Evolutionary conservation across 2,329 filamentous ascomycete genomes (phyloP).

Genomic region (Erysiphe pulchra): DNA sequence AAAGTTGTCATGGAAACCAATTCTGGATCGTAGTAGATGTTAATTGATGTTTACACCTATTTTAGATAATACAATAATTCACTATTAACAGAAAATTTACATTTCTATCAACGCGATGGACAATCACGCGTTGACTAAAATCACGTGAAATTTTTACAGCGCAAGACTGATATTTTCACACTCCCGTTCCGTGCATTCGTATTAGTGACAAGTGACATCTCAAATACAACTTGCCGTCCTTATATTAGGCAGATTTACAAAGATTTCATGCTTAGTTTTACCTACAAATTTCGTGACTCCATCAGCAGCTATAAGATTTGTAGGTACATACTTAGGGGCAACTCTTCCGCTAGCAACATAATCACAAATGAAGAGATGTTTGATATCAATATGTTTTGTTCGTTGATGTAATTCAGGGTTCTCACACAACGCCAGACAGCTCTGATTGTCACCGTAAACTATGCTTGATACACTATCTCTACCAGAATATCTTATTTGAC

Average conservation of each 20-base stretch:
- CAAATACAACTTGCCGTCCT: no score
- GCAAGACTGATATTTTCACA: no score
- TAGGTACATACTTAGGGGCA: not conserved
- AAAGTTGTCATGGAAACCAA: no score
- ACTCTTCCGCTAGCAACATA: not conserved
- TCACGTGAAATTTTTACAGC: no score
- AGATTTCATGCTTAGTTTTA: not conserved
- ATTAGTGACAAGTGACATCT: no score
- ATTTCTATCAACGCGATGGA: not conserved
- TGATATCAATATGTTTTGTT: not conserved
- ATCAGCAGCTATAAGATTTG: not conserved
- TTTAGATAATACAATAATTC: no score
- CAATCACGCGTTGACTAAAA: no score
- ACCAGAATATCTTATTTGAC: not conserved
- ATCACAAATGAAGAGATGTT: not conserved
- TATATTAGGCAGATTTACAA: not conserved
- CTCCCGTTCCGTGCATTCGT: no score
- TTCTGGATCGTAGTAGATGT: no score
- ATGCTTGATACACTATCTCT: not conserved
- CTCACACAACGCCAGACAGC: not conserved
- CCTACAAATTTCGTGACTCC: not conserved
- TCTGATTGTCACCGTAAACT: not conserved
- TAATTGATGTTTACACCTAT: no score
- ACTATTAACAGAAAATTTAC: no score
- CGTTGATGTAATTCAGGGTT: not conserved